Base-by-base conservation (phyloP, 371 early-diverging fungal species). In the Amoeboaphelidium protococcarum region DNA sequence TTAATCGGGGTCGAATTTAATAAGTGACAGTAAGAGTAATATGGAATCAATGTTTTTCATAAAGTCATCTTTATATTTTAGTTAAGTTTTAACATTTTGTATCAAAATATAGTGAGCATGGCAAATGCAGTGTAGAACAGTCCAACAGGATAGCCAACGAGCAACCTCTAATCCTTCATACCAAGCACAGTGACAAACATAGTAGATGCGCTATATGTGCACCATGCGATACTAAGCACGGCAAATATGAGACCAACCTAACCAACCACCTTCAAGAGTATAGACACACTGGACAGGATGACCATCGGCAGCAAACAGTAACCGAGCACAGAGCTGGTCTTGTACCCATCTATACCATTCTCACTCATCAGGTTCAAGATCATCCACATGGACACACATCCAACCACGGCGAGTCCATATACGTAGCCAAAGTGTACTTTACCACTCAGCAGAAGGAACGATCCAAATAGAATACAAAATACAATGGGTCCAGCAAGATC, bases 391-490 rank as follows among this genome's bases (percentile, higher is more conserved):
- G 79, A 76, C 2, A 80, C 58, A 46, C 85, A 83, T 23, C 96
- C 96, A 41, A 91, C 61, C 20, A 84, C 67, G 2, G 83, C 91
- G 0, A 90, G 77, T 23, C 91, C 96, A 52, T 95, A 95, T 46
- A 95, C 86, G 52, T 89, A 94, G 13, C 90, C 89, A 65, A 95
- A 95, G 58, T 91, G 86, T 23, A 76, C 71, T 57, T 90, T 90
- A 50, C 89, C 84, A 73, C 69, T 85, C 43, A 10, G 44, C 13
- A 45, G 22, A 2, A 46, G 37, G 47, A 46, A 65, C 0, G 26
- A 21, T 43, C 37, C 45, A 40, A 48, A 49, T 10, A 26, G 12
- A 12, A 47, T 26, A 26, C 25, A 27, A 23, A 47, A 49, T 2
- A 43, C 1, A 10, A 47, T 6, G 13, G 44, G 48, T 16, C 49